A percentile compares a stretch with the other conserved stretches of the same genome.
These are phyloP conservation scores for Thymus quinquecostatus DNA, from an alignment of 257 asterid species.

Conservation along the genomic window DNA sequence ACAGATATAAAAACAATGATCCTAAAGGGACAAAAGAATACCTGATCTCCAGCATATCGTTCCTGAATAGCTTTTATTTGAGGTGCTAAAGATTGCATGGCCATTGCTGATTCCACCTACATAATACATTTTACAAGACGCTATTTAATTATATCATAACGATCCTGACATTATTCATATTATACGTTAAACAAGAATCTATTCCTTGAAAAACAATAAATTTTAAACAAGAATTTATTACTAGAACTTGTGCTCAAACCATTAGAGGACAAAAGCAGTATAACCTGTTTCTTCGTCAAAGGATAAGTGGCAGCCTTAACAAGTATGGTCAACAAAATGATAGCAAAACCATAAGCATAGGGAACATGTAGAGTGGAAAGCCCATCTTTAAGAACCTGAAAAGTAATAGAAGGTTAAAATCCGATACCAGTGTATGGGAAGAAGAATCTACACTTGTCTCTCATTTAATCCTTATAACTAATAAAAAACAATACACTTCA, in stretches of 20 bases:
- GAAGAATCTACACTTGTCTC: constrained; percentile 12
- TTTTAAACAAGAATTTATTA: neutral
- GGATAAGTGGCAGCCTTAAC: constrained; percentile 97
- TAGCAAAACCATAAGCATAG: constrained; percentile 94
- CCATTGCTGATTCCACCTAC: constrained; percentile 97
- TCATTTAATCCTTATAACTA: constrained; percentile 20
- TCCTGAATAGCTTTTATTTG: constrained; percentile 98
- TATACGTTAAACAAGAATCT: neutral
- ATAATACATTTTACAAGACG: constrained; percentile 28
- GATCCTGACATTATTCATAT: constrained; percentile 12
- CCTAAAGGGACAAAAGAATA: constrained; percentile 40
- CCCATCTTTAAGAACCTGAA: constrained; percentile 93
- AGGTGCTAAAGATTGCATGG: constrained; percentile 94
- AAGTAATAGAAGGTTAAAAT: constrained; percentile 17
- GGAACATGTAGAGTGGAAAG: constrained; percentile 87
- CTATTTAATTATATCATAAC: constrained; percentile 14
- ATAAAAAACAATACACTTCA: constrained; percentile 13
- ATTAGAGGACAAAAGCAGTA: constrained; percentile 24
- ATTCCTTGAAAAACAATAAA: neutral
- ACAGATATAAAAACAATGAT: constrained; percentile 15
- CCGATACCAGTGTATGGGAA: neutral
- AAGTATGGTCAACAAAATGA: constrained; percentile 81
- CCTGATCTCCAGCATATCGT: constrained; percentile 98
- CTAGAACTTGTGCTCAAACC: neutral
- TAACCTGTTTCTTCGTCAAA: constrained; percentile 93